Evolutionary conservation across 163 green algal genomes (phyloP), one percentile per base, ranked within the genome.

Genomic region (Volvox carteri): DNA sequence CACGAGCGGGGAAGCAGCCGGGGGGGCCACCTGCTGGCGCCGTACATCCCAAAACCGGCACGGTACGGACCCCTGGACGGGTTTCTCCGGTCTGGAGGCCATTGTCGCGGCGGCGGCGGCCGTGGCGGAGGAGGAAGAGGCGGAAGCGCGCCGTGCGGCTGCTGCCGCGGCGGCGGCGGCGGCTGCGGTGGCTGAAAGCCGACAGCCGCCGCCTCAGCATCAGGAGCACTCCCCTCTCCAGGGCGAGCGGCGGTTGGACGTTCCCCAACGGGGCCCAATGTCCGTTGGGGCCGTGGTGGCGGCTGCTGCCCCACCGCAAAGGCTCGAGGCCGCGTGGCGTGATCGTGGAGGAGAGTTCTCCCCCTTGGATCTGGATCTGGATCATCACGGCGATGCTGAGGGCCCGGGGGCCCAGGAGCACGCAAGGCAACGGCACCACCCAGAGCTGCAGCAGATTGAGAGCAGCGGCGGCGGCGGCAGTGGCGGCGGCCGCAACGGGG

Each of bases 81-180:
- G n/a, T 30, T 28, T 72, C 4, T 25, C 30, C n/a, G 81, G 81
- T 18, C 67, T 87, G 21, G 81, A 87, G 30, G 81, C 48, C 7
- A 87, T 87, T 2, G 81, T 65, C 4, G 46, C 33, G 44, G 81
- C 65, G 21, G 81, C 67, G 2, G 81, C 35, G 6, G 65, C 67
- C 0, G 81, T 56, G 7, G 81, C 65, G 44, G 81, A 78, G 81
- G 62, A 78, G 30, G 58, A 65, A 42, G 41, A 12, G 42, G 78
- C 39, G 25, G 78, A 68, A 8, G 74, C 74, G 14, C 4, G 11
- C 44, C 39, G 39, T 41, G 70, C 70, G 18, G 70, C 70, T 37
- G 67, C 67, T 30, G 39, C 70, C 41, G 73, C 44, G 1, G 46
- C 44, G 44, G 46, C 6, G 5, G 11, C 44, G 14, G 73, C 23